These are phyloP conservation scores for Gossypium australe DNA, from an alignment of 345 rosid genomes.

Conservation along the genomic window DNA sequence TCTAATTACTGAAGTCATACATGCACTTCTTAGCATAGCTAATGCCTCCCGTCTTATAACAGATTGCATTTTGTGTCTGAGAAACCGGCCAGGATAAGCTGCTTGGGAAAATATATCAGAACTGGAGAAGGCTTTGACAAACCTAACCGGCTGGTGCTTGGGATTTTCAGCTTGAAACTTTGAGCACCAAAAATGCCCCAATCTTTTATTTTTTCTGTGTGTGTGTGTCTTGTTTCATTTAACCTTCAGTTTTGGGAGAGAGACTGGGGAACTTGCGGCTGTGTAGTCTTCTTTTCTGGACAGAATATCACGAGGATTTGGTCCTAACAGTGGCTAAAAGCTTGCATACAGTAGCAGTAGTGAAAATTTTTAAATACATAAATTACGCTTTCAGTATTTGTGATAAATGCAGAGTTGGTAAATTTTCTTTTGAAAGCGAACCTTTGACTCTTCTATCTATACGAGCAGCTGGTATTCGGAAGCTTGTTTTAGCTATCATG, in stretches of 20 bases:
- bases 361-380: neutral
- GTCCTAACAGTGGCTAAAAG: neutral
- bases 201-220: neutral
- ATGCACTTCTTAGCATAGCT: neutral
- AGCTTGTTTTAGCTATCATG: neutral
- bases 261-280: neutral
- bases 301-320: neutral
- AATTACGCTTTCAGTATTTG: neutral
- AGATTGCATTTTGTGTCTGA: conserved; percentile 3
- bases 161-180: neutral
- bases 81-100: neutral
- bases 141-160: neutral
- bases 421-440: neutral
- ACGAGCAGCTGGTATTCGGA: neutral
- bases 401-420: neutral
- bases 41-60: neutral
- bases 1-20: neutral
- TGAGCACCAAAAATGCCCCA: neutral
- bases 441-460: neutral
- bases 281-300: neutral
- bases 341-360: neutral
- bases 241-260: neutral
- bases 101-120: neutral
- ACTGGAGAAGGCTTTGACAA: neutral
- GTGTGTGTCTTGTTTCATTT: neutral